Conservation (phyloP, 805 yeast species). For the Candida hungchunana region DNA sequence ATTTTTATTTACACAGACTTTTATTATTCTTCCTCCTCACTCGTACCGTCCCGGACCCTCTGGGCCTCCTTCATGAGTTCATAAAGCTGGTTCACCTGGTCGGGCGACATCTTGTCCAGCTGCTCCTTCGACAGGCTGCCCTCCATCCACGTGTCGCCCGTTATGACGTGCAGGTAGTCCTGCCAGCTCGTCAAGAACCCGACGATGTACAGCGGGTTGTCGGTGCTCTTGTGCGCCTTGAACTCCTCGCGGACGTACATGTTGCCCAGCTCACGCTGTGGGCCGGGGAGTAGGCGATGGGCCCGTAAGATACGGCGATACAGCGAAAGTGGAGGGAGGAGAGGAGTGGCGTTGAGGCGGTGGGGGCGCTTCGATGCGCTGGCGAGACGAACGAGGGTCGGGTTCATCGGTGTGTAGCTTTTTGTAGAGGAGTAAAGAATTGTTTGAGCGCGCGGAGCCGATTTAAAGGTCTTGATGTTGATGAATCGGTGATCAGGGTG, state of each 20-base stretch:
- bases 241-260: slow-evolving; percentile 87
- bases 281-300: slow-evolving; percentile 61
- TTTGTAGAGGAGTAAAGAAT: too few species aligned
- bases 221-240: slow-evolving; percentile 72
- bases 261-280: slow-evolving; percentile 80
- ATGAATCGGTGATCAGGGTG: too few species aligned
- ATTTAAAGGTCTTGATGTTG: too few species aligned
- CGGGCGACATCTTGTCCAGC: slow-evolving; percentile 82
- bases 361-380: slow-evolving; percentile 9
- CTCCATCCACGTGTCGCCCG: slow-evolving; percentile 60
- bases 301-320: slow-evolving; percentile 82
- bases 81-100: slow-evolving; percentile 77
- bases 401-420: too few species aligned
- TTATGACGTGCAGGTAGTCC: slow-evolving; percentile 60
- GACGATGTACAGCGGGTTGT: slow-evolving; percentile 89
- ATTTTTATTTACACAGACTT: too few species aligned
- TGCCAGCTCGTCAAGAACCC: slow-evolving; percentile 97
- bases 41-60: slow-evolving; percentile 20
- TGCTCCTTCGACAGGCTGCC: slow-evolving; percentile 58
- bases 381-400: too few species aligned
- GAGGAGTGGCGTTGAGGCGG: slow-evolving; percentile 33
- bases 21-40: too few species aligned
- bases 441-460: too few species aligned
- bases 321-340: slow-evolving; percentile 78
- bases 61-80: slow-evolving; percentile 73